These are phyloP conservation scores for Entelexis paramagnoliae DNA, from an alignment of 1,139 yeast species.

Conservation along the genomic window DNA sequence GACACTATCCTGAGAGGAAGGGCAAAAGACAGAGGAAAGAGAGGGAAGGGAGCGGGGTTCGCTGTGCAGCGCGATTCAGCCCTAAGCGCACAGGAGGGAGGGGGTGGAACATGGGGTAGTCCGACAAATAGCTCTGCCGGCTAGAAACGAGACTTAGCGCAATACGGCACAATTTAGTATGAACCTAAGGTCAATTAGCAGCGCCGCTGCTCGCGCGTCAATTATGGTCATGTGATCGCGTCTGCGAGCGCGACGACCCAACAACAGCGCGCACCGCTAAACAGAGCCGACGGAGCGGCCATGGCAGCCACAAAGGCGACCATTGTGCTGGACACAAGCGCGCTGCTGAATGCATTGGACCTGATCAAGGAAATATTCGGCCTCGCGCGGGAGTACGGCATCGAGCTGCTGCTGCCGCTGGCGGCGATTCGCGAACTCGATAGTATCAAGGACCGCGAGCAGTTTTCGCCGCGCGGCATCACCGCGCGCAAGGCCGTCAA, in stretches of 20 bases:
- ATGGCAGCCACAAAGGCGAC: constrained; percentile 11
- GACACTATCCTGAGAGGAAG: no score
- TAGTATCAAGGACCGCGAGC: constrained; percentile 16
- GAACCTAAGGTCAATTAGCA: no score
- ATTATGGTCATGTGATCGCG: background rate
- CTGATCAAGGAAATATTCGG: constrained; percentile 4
- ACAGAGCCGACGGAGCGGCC: background rate
- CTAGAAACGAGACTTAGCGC: no score
- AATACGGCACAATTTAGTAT: no score
- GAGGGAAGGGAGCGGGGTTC: no score
- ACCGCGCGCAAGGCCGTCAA: constrained; percentile 18
- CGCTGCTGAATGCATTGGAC: constrained; percentile 5
- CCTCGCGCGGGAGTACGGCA: background rate
- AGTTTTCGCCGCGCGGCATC: background rate
- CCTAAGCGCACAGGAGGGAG: no score
- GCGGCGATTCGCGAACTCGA: constrained; percentile 17
- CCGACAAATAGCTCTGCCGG: no score
- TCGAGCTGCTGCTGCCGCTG: constrained; percentile 16
- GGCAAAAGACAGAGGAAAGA: no score
- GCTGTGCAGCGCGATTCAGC: no score
- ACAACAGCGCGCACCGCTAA: background rate
- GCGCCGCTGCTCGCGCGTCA: no score
- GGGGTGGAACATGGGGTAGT: no score
- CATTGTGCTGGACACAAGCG: constrained; percentile 18
- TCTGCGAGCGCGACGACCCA: background rate